Percentiles rank a stretch among this genome's conserved stretches.
phyloP scores from a whole-genome alignment of 2,329 filamentous ascomycete genomes.

The Claviceps pazoutovae region DNA sequence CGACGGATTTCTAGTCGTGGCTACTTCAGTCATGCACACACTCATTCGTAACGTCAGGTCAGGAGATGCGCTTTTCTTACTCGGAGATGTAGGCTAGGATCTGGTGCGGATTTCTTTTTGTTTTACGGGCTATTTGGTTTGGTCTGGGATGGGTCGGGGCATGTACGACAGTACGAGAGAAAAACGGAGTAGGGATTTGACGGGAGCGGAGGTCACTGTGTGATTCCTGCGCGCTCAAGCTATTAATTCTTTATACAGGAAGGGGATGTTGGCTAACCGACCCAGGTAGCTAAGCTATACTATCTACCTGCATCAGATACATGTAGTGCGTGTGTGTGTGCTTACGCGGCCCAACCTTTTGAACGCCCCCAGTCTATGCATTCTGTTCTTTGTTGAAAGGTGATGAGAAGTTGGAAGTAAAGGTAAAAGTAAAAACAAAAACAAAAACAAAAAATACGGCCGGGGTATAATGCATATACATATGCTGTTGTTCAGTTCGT shows the following conservation, averaged over 20 bases:
- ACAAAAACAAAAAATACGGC: neutral
- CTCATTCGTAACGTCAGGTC: neutral
- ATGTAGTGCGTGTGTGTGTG: neutral
- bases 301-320: neutral
- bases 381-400: neutral
- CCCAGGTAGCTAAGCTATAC: neutral
- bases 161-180: conserved; percentile 11
- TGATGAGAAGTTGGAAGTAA: neutral
- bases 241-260: neutral
- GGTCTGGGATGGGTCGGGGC: conserved; percentile 8
- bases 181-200: conserved; percentile 4
- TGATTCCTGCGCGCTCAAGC: conserved; percentile 16
- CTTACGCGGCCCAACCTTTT: neutral
- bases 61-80: neutral
- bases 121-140: conserved; percentile 9
- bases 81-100: conserved; percentile 6
- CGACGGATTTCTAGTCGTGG: neutral
- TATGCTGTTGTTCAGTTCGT: neutral
- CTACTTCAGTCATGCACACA: neutral
- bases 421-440: neutral
- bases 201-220: conserved; percentile 10
- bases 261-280: neutral
- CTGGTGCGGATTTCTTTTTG: conserved; percentile 3
- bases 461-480: conserved; percentile 5
- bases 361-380: neutral